These are phyloP conservation scores for Gleditsia sinensis DNA, from an alignment of 306 rosid genomes.

Conservation along the genomic window DNA sequence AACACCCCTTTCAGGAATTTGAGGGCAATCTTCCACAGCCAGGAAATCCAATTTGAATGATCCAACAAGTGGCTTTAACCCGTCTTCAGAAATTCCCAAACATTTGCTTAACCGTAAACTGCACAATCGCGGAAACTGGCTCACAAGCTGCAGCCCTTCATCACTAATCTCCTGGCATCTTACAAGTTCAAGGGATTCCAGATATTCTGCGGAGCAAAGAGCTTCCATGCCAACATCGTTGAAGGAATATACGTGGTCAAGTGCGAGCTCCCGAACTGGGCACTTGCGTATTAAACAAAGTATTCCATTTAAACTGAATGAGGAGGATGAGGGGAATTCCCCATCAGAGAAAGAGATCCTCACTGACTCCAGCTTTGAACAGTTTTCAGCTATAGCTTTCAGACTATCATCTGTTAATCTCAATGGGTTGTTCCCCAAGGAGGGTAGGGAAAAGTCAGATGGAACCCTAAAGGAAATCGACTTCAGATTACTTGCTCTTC, in stretches of 20 bases:
- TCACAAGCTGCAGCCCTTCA: conserved; percentile 81
- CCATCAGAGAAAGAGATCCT: conserved; percentile 80
- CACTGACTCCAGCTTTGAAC: conserved; percentile 77
- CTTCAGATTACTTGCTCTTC: conserved; percentile 60
- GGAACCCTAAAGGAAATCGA: conserved; percentile 79
- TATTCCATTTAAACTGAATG: conserved; percentile 76
- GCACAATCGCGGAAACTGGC: conserved; percentile 62
- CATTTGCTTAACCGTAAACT: conserved; percentile 65
- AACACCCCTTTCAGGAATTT: conserved; percentile 76
- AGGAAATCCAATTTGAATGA: conserved; percentile 67
- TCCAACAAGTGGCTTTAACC: conserved; percentile 76
- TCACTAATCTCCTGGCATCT: conserved; percentile 89
- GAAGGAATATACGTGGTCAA: conserved; percentile 86
- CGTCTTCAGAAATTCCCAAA: conserved; percentile 85
- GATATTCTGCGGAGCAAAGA: conserved; percentile 70
- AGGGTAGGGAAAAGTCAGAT: conserved; percentile 81
- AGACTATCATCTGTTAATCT: conserved; percentile 83
- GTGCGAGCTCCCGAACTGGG: conserved; percentile 66
- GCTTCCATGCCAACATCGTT: conserved; percentile 86
- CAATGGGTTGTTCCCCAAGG: conserved; percentile 58
- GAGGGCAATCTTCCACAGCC: conserved; percentile 87
- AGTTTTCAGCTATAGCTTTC: conserved; percentile 69
- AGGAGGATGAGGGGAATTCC: conserved; percentile 83
- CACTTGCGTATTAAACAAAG: conserved; percentile 62
- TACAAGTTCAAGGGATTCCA: conserved; percentile 75